phyloP scores from a whole-genome alignment of 1,139 yeast genomes.

The Eremothecium sinecaudum region DNA sequence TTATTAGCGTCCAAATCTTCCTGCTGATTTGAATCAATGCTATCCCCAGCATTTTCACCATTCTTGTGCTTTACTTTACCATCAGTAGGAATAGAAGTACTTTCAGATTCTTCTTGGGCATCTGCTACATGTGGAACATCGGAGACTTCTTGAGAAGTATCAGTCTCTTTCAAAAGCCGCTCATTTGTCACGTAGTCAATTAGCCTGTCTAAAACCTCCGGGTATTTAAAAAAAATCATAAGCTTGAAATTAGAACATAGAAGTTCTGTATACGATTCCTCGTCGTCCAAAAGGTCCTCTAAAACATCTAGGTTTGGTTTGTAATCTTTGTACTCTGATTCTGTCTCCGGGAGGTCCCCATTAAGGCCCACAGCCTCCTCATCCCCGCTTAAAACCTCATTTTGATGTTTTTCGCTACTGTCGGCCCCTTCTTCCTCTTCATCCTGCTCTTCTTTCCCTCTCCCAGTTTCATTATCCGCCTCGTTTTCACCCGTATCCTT shows the following conservation, averaged over 20 bases:
- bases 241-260: conserved; percentile 74
- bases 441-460: conserved; percentile 6
- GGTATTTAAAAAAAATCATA: conserved; percentile 71
- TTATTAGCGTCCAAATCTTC: conserved; percentile 13
- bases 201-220: conserved; percentile 53
- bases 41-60: neutral
- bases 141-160: conserved; percentile 19
- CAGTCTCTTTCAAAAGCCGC: conserved; percentile 23
- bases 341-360: conserved; percentile 21
- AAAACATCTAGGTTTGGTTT: conserved; percentile 38
- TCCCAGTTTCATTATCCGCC: neutral
- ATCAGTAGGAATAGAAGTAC: conserved; percentile 9
- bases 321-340: conserved; percentile 26
- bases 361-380: conserved; percentile 4
- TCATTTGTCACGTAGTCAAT: conserved; percentile 55
- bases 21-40: conserved; percentile 7
- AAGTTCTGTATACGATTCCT: conserved; percentile 75
- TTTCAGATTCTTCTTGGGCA: conserved; percentile 18
- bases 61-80: neutral
- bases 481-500: conserved; percentile 13
- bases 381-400: conserved; percentile 17
- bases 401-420: conserved; percentile 16
- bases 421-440: conserved; percentile 10
- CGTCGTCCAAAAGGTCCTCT: conserved; percentile 71
- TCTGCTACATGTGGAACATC: conserved; percentile 20